Evolutionary conservation across 2,329 filamentous ascomycete species (phyloP), one percentile per base, ranked within the genome.

Genomic region (Claviceps maximensis): DNA sequence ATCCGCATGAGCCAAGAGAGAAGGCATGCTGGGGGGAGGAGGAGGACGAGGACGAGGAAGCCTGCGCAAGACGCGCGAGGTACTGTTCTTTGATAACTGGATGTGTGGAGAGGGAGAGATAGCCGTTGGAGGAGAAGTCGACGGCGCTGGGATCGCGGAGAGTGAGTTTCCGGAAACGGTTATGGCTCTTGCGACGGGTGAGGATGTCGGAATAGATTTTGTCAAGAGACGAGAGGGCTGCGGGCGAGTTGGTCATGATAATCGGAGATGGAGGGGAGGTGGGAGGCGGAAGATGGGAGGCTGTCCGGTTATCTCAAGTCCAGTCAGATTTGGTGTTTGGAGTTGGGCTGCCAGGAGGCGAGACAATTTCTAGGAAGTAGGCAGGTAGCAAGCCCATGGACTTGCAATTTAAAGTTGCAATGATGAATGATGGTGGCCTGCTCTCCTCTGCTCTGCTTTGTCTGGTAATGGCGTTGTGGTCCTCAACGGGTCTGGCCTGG

Each of bases 81-180:
- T 83, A 90, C 8, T 79, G 83, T 62, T 82, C 76, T 67, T 86
- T 83, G 8, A 79, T 52, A 15, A 62, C 64, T 0, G 67, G 62
- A 36, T 70, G 64, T 2, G 63, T 64, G 1, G 87, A 83, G 6
- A 90, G 83, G 49, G 89, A 89, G 54, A 95, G 87, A 63, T 93
- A 86, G 53, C 79, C 80, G 65, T 89, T 84, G 62, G 87, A 90
- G 23, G 84, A 83, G 62, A 94, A 86, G 68, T 94, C 88, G 49
- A 83, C 79, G 23, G 80, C 84, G 21, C 76, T 80, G 1, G 84
- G 76, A 0, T 84, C 84, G 3, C 84, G 79, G 3, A 85, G 64
- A 1, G 68, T 76, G 19, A 79, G 62, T 6, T 62, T 64, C n/a
- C 76, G 72, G 8, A 75, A 65, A 51, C 66, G 69, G 12, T 65